phyloP scores from a whole-genome alignment of 2,329 filamentous ascomycete species.

The Neopestalotiopsis rosae region DNA sequence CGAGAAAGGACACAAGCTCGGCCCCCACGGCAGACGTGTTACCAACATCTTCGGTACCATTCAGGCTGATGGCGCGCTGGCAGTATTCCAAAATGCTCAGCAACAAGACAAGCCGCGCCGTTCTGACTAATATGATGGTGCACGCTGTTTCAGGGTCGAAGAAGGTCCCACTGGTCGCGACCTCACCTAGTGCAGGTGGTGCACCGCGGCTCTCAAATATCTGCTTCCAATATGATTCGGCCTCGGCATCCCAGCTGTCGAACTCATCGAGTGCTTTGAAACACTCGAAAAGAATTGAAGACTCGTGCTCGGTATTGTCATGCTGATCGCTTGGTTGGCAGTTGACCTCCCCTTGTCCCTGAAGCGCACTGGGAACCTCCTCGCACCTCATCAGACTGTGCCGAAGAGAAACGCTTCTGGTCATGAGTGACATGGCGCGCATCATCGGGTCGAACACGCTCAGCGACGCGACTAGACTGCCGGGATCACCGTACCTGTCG shows the following conservation, averaged over 20 bases:
- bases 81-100: slow-evolving; percentile 2
- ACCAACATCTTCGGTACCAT: background rate
- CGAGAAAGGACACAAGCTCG: background rate
- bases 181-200: background rate
- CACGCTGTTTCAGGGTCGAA: slow-evolving; percentile 12
- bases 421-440: slow-evolving; percentile 12
- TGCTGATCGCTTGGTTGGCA: background rate
- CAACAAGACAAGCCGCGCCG: slow-evolving; percentile 3
- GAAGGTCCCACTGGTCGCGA: background rate
- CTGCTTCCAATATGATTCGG: slow-evolving; percentile 1
- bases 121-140: slow-evolving; percentile 8
- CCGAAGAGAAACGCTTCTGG: background rate
- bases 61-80: background rate
- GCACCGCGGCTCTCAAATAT: slow-evolving; percentile 1
- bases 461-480: slow-evolving; percentile 4
- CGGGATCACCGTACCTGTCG: slow-evolving; percentile 33
- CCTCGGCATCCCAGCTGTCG: slow-evolving; percentile 11
- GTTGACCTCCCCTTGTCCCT: background rate
- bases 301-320: background rate
- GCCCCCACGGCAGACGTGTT: background rate
- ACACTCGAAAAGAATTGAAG: background rate
- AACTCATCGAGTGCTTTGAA: slow-evolving; percentile 13
- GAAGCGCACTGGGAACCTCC: background rate
- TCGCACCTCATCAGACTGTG: background rate
- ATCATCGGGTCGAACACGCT: slow-evolving; percentile 9